Conservation (phyloP, 2,329 filamentous ascomycete species). For the Sporothrix curviconia region DNA sequence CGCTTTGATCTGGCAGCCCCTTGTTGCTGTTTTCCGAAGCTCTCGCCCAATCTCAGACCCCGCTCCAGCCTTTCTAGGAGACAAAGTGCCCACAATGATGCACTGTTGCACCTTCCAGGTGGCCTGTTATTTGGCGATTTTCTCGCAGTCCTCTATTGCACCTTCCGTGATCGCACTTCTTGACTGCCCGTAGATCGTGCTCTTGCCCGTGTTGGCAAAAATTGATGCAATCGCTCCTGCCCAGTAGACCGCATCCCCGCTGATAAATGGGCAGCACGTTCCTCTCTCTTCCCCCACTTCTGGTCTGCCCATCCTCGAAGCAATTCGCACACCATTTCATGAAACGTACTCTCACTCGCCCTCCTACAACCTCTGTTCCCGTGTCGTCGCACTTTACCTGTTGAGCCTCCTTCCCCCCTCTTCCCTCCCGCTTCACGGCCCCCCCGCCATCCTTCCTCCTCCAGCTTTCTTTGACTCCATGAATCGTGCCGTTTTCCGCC, state of each 20-base stretch:
- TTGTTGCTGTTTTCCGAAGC: not conserved
- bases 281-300: not conserved
- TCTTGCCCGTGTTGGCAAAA: not conserved
- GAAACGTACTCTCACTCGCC: not conserved
- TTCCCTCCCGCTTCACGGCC: conserved; percentile 2
- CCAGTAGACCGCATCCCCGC: not conserved
- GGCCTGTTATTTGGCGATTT: too few relatives aligned
- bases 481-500: conserved; percentile 16
- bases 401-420: not conserved
- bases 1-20: too few relatives aligned
- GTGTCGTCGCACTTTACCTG: not conserved
- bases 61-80: conserved; percentile 12
- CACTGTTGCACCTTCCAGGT: conserved; percentile 7
- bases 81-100: conserved; percentile 8
- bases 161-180: not conserved
- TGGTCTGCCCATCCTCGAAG: not conserved
- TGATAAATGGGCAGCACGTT: conserved; percentile 4
- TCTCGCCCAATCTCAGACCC: not conserved
- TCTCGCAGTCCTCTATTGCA: not conserved
- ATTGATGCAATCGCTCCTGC: not conserved
- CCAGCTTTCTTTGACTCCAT: conserved; percentile 4
- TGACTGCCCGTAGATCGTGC: not conserved
- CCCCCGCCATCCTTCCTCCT: conserved; percentile 10
- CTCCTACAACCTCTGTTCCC: too few relatives aligned
- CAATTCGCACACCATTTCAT: conserved; percentile 3